Evolutionary conservation across 2,329 filamentous ascomycete genomes (phyloP), one percentile per base, ranked within the genome.

Genomic region (Monosporascus sp.): DNA sequence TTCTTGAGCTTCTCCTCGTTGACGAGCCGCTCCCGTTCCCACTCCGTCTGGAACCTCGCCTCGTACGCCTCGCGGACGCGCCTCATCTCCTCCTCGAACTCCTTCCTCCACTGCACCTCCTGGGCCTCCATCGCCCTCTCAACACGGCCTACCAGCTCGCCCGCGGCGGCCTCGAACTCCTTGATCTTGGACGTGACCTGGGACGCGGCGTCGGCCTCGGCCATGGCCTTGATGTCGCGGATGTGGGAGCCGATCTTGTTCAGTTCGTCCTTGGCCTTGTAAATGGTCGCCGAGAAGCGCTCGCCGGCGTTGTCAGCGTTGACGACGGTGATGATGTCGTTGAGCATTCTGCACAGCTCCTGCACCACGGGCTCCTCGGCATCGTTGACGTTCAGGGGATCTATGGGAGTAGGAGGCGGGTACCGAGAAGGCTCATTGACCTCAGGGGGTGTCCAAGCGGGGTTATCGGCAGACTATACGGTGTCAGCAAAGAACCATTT

Each of bases 301-400:
- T 80, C 80, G 57, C 86, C 83, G 53, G 89, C 83, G 56, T 86
- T 83, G 68, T 96, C 93, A 53, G 89, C 88, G 70, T 97, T 96
- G 68, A 97, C 86, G 47, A 95, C 90, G 8, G 89, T 85, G 67
- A 99, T 96, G 63, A 99, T 87, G 70, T 96, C 90, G 74, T 99
- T 99, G 63, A 99, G 81, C 74, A 96, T 93, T 74, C 90, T 93
- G 54, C 96, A 90, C 6, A 99, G 79, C 65, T 97, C 90, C 72
- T 97, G 91, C 22, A 97, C 89, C 37, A 96, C 81, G 27, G 90
- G 89, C 68, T 97, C 93, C 54, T 85, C 83, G 50, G 88, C 90
- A 63, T 90, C 82, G 51, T 83, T 79, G 24, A 95, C 81, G 49
- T 81, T 81, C 54, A 97, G 75, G 56, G 91, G 84, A 66, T 96